A percentile compares a stretch with the other conserved stretches of the same genome.
These are phyloP conservation scores for Daldinia grandis DNA, from an alignment of 495 filamentous ascomycete species.

Conservation along the genomic window DNA sequence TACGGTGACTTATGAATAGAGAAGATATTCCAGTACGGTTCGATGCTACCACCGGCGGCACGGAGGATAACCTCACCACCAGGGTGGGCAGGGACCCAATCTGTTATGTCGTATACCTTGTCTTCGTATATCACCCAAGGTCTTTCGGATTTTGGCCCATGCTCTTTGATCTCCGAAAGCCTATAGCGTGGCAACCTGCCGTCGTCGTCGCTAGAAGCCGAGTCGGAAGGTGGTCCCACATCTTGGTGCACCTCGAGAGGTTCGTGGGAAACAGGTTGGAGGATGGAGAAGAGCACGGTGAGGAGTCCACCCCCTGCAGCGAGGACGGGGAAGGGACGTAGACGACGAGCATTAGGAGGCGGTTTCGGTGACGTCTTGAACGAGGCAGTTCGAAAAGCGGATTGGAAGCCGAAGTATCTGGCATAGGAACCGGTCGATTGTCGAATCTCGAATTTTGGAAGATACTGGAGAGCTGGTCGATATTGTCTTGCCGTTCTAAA, in stretches of 20 bases:
- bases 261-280: slow-evolving; percentile 38
- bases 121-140: slow-evolving; percentile 62
- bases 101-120: slow-evolving; percentile 68
- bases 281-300: slow-evolving; percentile 35
- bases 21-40: slow-evolving; percentile 72
- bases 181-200: slow-evolving; percentile 56
- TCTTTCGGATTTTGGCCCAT: slow-evolving; percentile 54
- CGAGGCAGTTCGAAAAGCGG: slow-evolving; percentile 17
- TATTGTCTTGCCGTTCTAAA: slow-evolving; percentile 8
- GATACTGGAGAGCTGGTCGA: neutral
- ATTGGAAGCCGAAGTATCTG: slow-evolving; percentile 8
- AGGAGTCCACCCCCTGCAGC: slow-evolving; percentile 42
- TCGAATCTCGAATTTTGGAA: slow-evolving; percentile 9
- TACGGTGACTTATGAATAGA: slow-evolving; percentile 66
- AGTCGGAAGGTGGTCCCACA: neutral
- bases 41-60: slow-evolving; percentile 63
- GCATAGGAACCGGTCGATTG: neutral
- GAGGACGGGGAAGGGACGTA: slow-evolving; percentile 32
- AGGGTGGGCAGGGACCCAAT: slow-evolving; percentile 65
- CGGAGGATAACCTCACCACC: slow-evolving; percentile 68
- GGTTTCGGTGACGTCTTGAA: slow-evolving; percentile 20
- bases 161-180: slow-evolving; percentile 57
- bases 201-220: slow-evolving; percentile 36
- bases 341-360: slow-evolving; percentile 14
- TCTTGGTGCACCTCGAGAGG: slow-evolving; percentile 24